Evolutionary conservation across 345 rosid genomes (phyloP), one percentile per base, ranked within the genome.

Genomic region (Salix purpurea): DNA sequence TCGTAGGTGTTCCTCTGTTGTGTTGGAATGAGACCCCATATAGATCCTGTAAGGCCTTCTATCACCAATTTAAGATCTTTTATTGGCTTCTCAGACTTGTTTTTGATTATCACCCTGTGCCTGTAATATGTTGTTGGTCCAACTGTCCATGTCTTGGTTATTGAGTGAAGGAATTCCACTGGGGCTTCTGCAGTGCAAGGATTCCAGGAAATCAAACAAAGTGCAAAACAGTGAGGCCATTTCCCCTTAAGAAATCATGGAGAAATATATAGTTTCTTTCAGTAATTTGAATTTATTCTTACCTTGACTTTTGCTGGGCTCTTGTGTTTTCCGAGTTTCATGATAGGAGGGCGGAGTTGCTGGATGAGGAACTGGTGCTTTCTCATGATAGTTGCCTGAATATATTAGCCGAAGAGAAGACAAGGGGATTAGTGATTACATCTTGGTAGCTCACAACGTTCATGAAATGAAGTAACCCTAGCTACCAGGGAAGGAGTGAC

Each of bases 101-200:
- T 91, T 89, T 88, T 92, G 67, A 94, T 85, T 36, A 79, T 69
- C 71, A 91, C 97, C 82, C 83, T 91, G 88, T 94, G 96, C 26
- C 90, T 79, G 82, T 89, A 92, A 67, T 82, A 90, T 15, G 84
- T 86, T 0, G 86, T 82, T 71, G 77, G 64, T 26, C 91, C 89
- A 0, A 81, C 79, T 1, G 74, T 82, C 97, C 98, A 91, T 15
- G 89, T 77, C 24, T 39, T 52, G 12, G 92, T 89, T 84, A 94
- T 89, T 3, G 91, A 89, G 83, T 92, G 97, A 9, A 89, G 65
- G 74, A 94, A 90, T 72, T 88, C 80, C 34, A 89, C 80, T 1
- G 89, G 83, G 37, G 74, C 80, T 7, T 74, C 83, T 84, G 80
- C 80, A 44, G 46, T 52, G n/a, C 9, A 67, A 2, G 24, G 34